Base-by-base conservation (phyloP, 768 basidiomycete genomes). In the Candolleomyces eurysporus region DNA sequence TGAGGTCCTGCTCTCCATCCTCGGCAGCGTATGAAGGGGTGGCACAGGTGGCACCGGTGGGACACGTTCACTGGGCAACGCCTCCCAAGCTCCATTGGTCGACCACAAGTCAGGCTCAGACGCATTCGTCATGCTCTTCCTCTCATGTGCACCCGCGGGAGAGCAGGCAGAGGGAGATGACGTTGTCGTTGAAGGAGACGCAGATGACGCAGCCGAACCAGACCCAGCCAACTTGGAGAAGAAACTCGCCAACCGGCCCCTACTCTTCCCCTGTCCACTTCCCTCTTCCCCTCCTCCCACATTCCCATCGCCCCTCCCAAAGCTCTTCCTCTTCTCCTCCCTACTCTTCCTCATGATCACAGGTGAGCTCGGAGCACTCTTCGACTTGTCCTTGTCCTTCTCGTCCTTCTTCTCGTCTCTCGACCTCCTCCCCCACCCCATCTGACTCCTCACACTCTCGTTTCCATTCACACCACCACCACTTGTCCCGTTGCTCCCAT, bases 201-300 rank as follows among this genome's bases (percentile, higher is more conserved):
- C 11, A 19, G 51, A 16, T 7, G 21, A 30, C 51, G 2, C 16
- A 11, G n/a, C 43, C 43, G 16, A 16, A 49, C 8, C 7, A 11
- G 17, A 16, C 51, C 59, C 59, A 26, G 63, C 8, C 17, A 63
- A 16, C 51, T 53, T 60, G 7, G 62, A 59, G 39, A 65, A 63
- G 36, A 65, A 59, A 16, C 62, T 63, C n/a, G 40, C 62, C 17
- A 65, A 53, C n/a, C 65, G 50, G 22, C 58, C 59, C 52, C 62
- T 55, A 16, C 57, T 59, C 42, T 48, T 61, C 7, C 52, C 61
- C 49, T 46, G 52, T 14, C 22, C 13, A 19, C 11, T 16, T 19
- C 10, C 43, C 21, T 21, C 13, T 30, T 42, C 13, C 57, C 8
- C 31, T 17, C 13, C 30, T 60, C 46, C 19, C 63, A 30, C 16